Evolutionary conservation across 768 basidiomycete genomes (phyloP).

Genomic region (Lactifluus echinatus): DNA sequence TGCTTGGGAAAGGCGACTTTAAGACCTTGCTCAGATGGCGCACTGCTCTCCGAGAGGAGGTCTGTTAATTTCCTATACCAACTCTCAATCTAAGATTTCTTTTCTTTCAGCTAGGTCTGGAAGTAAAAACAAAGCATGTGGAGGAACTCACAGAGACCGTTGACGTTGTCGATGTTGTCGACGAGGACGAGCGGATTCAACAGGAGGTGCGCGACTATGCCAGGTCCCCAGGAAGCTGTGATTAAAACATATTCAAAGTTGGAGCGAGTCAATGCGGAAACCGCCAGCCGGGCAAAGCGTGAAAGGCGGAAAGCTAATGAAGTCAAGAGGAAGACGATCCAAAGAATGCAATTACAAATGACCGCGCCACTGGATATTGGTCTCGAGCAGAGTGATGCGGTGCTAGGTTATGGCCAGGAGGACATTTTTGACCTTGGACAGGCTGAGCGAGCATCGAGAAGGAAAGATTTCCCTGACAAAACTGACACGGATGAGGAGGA

Average conservation of each 20-base stretch:
- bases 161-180: conserved; percentile 57
- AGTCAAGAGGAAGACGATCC: conserved; percentile 76
- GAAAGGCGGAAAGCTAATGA: conserved; percentile 84
- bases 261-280: conserved; percentile 73
- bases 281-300: conserved; percentile 61
- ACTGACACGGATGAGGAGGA: conserved; percentile 29
- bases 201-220: conserved; percentile 57
- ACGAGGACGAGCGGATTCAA: conserved; percentile 85
- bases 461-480: conserved; percentile 30
- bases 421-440: conserved; percentile 83
- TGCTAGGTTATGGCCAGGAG: conserved; percentile 65
- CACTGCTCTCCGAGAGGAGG: conserved; percentile 78
- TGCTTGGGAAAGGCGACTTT: conserved; percentile 96
- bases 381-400: conserved; percentile 69
- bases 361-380: conserved; percentile 96
- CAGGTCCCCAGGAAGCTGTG: conserved; percentile 8
- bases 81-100: background rate
- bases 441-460: conserved; percentile 40
- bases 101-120: conserved; percentile 61
- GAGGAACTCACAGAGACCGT: conserved; percentile 70
- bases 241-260: conserved; percentile 41
- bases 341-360: conserved; percentile 96
- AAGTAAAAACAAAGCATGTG: conserved; percentile 62
- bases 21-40: conserved; percentile 91
- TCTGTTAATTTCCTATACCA: conserved; percentile 26